A percentile compares a stretch with the other conserved stretches of the same genome.
Evolutionary conservation across 352 stramenopile species (phyloP).

Genomic region (Globisporangium nodosum): DNA sequence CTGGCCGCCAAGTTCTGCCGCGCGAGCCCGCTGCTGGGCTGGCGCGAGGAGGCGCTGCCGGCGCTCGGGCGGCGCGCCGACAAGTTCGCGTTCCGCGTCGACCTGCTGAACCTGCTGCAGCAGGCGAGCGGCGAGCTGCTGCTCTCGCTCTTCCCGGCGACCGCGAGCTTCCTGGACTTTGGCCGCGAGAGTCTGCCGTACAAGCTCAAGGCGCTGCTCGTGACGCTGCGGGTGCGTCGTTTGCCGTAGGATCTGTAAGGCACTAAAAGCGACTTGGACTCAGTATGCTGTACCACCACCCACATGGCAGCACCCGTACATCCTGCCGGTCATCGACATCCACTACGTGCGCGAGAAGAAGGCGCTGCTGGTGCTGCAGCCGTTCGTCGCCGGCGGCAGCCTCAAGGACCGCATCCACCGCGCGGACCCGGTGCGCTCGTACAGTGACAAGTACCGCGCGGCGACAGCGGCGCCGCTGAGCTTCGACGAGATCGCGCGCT

Average conservation of each 20-base stretch:
- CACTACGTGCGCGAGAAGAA: slow-evolving; percentile 64
- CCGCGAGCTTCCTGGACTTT: slow-evolving; percentile 57
- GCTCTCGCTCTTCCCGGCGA: slow-evolving; percentile 46
- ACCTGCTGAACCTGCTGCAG: slow-evolving; percentile 60
- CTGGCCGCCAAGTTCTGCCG: slow-evolving; percentile 70
- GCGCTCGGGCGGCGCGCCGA: slow-evolving; percentile 46
- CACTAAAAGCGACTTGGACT: background rate
- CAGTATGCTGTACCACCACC: background rate
- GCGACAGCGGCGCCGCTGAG: slow-evolving; percentile 30
- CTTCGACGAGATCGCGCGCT: slow-evolving; percentile 47
- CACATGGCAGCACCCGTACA: slow-evolving; percentile 52
- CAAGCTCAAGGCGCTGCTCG: slow-evolving; percentile 69
- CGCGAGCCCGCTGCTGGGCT: slow-evolving; percentile 62
- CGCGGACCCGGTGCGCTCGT: slow-evolving; percentile 28
- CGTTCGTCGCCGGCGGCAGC: slow-evolving; percentile 43
- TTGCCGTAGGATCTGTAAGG: background rate
- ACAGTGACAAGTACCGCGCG: slow-evolving; percentile 49
- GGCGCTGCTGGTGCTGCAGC: slow-evolving; percentile 60
- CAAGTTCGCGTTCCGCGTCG: slow-evolving; percentile 70
- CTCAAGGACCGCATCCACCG: slow-evolving; percentile 65
- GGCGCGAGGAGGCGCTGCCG: slow-evolving; percentile 60
- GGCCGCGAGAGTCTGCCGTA: slow-evolving; percentile 54
- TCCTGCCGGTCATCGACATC: slow-evolving; percentile 64
- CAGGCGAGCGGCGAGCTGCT: slow-evolving; percentile 52
- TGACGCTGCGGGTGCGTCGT: slow-evolving; percentile 53